phyloP scores from a whole-genome alignment of 2,329 filamentous ascomycete genomes.

The Ophiostoma tasmaniense region DNA sequence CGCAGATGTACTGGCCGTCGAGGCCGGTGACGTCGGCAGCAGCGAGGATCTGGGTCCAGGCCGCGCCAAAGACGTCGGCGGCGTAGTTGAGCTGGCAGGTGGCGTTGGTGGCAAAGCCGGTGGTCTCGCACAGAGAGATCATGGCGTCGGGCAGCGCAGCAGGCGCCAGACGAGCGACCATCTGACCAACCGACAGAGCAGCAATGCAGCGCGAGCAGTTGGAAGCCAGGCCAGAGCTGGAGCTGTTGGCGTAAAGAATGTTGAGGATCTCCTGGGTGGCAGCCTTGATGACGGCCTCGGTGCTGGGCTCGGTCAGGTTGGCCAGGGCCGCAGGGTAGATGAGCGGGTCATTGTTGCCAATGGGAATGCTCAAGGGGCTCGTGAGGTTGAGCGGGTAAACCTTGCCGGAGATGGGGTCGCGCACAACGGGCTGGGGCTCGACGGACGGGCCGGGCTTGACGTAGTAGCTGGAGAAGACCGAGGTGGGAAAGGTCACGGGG shows the following conservation, averaged over 20 bases:
- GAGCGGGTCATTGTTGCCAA: conserved; percentile 39
- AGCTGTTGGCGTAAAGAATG: conserved; percentile 34
- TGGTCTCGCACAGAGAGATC: conserved; percentile 41
- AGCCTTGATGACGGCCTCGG: conserved; percentile 35
- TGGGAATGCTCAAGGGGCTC: conserved; percentile 43
- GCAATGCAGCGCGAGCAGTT: conserved; percentile 48
- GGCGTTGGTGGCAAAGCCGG: conserved; percentile 36
- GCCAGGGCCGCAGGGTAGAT: conserved; percentile 38
- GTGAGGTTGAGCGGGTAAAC: conserved; percentile 45
- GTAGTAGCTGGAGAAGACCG: conserved; percentile 43
- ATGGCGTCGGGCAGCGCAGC: conserved; percentile 41
- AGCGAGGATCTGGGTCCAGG: conserved; percentile 50
- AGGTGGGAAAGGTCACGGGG: conserved; percentile 41
- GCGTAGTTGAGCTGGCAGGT: conserved; percentile 41
- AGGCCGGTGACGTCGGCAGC: conserved; percentile 44
- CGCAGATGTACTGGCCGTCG: conserved; percentile 51
- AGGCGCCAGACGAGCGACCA: conserved; percentile 42
- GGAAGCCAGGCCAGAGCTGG: conserved; percentile 24
- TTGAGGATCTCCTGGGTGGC: conserved; percentile 36
- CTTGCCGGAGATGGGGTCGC: conserved; percentile 46
- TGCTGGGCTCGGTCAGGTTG: conserved; percentile 34
- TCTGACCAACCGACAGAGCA: conserved; percentile 41
- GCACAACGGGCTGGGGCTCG: conserved; percentile 34
- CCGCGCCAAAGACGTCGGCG: conserved; percentile 40
- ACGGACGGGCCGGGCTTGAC: conserved; percentile 27